phyloP scores from a whole-genome alignment of 1,284 basidiomycete species.

The Apiotrichum brassicae region DNA sequence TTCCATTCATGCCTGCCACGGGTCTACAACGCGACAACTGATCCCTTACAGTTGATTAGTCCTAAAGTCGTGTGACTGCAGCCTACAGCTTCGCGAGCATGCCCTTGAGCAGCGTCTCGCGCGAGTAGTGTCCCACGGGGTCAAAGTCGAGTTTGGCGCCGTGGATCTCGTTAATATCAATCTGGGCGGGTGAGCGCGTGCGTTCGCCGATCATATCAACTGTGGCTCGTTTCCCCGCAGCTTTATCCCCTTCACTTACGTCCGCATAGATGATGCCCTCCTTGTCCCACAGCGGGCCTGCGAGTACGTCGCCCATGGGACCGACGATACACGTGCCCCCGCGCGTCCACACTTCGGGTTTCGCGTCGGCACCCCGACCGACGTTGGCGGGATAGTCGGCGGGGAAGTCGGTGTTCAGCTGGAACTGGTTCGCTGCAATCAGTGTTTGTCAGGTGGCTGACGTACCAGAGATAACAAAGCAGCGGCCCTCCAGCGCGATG shows the following conservation, averaged over 20 bases:
- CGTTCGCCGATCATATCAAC: no score
- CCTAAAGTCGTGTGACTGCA: no score
- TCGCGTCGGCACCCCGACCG: neutral
- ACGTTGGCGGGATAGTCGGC: slow-evolving; percentile 23
- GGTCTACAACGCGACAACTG: no score
- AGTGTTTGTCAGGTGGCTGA: neutral
- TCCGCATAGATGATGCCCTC: slow-evolving; percentile 60
- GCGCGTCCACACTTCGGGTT: slow-evolving; percentile 24
- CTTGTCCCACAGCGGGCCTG: slow-evolving; percentile 57
- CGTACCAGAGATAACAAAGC: slow-evolving; percentile 59
- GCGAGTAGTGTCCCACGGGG: slow-evolving; percentile 61
- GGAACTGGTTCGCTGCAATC: slow-evolving; percentile 24
- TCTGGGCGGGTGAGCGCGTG: slow-evolving; percentile 35
- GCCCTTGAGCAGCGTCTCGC: slow-evolving; percentile 51
- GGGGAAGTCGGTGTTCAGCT: slow-evolving; percentile 24
- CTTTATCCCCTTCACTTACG: slow-evolving; percentile 20
- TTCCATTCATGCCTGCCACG: no score
- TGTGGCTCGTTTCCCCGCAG: no score
- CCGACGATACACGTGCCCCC: slow-evolving; percentile 64
- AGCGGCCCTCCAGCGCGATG: slow-evolving; percentile 68
- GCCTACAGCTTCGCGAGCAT: slow-evolving; percentile 10
- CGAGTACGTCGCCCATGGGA: slow-evolving; percentile 61
- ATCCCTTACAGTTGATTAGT: no score
- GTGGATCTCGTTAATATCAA: slow-evolving; percentile 58
- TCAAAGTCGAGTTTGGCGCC: slow-evolving; percentile 68